Evolutionary conservation across 495 filamentous ascomycete species (phyloP).

Genomic region (Massariosphaeria phaeospora): DNA sequence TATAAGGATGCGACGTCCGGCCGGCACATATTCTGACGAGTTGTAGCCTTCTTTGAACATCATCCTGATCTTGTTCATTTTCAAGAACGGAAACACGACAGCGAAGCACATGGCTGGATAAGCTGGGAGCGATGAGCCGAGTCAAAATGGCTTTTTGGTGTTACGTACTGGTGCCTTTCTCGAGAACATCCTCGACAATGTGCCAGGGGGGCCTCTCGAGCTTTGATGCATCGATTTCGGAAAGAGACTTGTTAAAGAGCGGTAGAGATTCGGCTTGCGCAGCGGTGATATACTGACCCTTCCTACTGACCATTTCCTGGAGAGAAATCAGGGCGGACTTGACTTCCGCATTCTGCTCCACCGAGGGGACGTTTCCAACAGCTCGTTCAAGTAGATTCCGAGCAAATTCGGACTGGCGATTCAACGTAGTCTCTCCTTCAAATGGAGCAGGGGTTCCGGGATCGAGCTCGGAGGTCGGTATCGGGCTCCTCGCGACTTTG

Average conservation of each 20-base stretch:
- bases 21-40: slow-evolving; percentile 52
- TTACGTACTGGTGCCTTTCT: slow-evolving; percentile 10
- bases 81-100: slow-evolving; percentile 34
- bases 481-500: slow-evolving; percentile 24
- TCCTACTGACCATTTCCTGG: slow-evolving; percentile 40
- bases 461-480: background rate
- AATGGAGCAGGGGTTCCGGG: slow-evolving; percentile 38
- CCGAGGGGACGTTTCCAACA: slow-evolving; percentile 46
- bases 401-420: slow-evolving; percentile 60
- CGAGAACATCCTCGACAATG: slow-evolving; percentile 11
- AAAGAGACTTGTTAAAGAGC: background rate
- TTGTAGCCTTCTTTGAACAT: slow-evolving; percentile 58
- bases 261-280: background rate
- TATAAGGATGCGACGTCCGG: slow-evolving; percentile 53
- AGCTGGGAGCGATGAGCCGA: background rate
- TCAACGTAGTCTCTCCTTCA: slow-evolving; percentile 57
- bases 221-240: slow-evolving; percentile 10
- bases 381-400: slow-evolving; percentile 58
- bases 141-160: background rate
- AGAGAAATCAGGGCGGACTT: slow-evolving; percentile 50
- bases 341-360: slow-evolving; percentile 52
- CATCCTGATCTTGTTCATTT: slow-evolving; percentile 53
- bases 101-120: slow-evolving; percentile 21
- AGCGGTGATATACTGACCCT: slow-evolving; percentile 3
- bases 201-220: slow-evolving; percentile 23